A percentile compares a stretch with the other conserved stretches of the same genome.
Evolutionary conservation across 306 rosid genomes (phyloP).

Genomic region (Fragaria ananassa): DNA sequence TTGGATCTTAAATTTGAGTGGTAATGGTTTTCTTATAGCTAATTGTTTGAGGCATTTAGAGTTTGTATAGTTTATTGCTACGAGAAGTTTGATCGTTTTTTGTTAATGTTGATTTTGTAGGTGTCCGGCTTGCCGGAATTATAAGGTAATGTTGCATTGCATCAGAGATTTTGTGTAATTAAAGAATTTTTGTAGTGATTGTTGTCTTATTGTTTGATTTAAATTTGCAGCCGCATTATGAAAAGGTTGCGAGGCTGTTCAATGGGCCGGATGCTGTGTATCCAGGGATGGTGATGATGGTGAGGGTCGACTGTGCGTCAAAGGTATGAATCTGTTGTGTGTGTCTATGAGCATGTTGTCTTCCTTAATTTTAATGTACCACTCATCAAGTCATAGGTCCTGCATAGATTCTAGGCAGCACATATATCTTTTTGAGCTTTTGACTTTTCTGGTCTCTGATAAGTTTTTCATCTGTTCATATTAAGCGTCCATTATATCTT

Average conservation of each 20-base stretch:
- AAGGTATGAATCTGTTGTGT: slow-evolving; percentile 48
- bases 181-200: background rate
- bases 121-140: slow-evolving; percentile 98
- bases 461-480: background rate
- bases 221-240: slow-evolving; percentile 76
- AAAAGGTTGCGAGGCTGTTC: slow-evolving; percentile 93
- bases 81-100: slow-evolving; percentile 26
- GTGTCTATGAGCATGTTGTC: background rate
- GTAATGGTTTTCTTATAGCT: background rate
- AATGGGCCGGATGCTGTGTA: slow-evolving; percentile 93
- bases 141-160: slow-evolving; percentile 60
- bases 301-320: slow-evolving; percentile 90
- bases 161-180: background rate
- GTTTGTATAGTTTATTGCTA: background rate
- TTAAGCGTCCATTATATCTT: background rate
- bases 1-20: background rate
- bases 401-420: background rate
- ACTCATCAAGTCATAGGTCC: background rate
- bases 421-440: too few species aligned
- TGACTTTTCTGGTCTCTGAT: background rate
- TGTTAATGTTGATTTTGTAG: slow-evolving; percentile 38
- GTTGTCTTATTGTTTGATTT: slow-evolving; percentile 16
- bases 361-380: background rate
- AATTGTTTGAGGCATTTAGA: background rate
- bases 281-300: slow-evolving; percentile 83